These are phyloP conservation scores for Botrytis pseudocinerea DNA, from an alignment of 2,329 filamentous ascomycete species.

Conservation along the genomic window DNA sequence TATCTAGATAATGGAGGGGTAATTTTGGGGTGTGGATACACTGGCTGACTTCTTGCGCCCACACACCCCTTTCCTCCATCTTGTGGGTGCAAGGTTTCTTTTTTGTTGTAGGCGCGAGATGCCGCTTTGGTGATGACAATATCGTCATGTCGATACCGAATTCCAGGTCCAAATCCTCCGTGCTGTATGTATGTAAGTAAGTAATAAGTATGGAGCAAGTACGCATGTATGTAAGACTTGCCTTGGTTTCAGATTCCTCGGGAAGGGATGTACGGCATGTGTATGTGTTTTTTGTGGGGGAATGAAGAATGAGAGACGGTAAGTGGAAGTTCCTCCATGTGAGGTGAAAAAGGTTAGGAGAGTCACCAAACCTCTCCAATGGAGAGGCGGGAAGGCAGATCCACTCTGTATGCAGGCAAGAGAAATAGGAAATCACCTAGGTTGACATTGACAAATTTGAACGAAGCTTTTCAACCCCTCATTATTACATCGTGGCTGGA, in stretches of 20 bases:
- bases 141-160: neutral
- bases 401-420: constrained; percentile 6
- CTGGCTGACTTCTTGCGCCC: neutral
- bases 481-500: neutral
- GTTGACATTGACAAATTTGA: neutral
- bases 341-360: neutral
- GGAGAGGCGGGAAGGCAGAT: neutral
- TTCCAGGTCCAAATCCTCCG: neutral
- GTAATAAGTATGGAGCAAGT: neutral
- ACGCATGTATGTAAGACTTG: neutral
- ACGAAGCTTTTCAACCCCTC: neutral
- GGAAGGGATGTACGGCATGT: constrained; percentile 1
- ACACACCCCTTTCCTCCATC: neutral
- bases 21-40: constrained; percentile 6
- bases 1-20: constrained; percentile 8
- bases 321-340: neutral
- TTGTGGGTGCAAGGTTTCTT: neutral
- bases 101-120: constrained; percentile 3
- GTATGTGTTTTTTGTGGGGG: neutral
- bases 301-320: neutral
- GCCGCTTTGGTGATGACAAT: neutral
- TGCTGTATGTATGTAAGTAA: neutral
- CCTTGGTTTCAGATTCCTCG: neutral
- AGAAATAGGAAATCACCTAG: constrained; percentile 1
- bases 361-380: neutral